Evolutionary conservation across 2,329 filamentous ascomycete species (phyloP).

Genomic region (Diaporthe sp.): DNA sequence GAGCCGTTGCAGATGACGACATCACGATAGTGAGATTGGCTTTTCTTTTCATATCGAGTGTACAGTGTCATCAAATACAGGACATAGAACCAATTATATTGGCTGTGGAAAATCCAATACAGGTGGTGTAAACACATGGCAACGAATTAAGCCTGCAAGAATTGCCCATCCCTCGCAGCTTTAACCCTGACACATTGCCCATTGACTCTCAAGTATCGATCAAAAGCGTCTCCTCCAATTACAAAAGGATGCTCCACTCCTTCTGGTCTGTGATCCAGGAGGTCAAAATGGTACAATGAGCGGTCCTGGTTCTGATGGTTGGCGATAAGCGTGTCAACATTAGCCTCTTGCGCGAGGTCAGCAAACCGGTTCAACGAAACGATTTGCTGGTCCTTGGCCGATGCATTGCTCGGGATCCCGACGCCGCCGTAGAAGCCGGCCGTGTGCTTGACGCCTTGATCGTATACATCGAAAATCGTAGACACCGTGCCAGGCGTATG

Average conservation of each 20-base stretch:
- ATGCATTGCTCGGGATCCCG: not conserved
- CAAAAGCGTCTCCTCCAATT: constrained; percentile 3
- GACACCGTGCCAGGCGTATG: constrained; percentile 8
- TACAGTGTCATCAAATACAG: accelerated
- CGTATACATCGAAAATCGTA: not conserved
- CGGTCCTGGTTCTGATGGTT: constrained; percentile 46
- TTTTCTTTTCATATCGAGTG: not conserved
- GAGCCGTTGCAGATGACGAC: constrained; percentile 4
- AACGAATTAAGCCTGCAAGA: not conserved
- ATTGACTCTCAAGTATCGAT: not conserved
- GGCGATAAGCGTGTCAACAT: constrained; percentile 44
- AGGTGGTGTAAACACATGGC: not conserved
- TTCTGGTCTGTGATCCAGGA: not conserved
- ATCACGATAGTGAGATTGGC: not conserved
- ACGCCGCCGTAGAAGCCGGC: constrained; percentile 4
- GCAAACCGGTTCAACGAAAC: constrained; percentile 9
- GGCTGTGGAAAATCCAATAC: accelerated
- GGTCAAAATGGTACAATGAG: constrained; percentile 11
- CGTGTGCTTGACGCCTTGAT: not conserved
- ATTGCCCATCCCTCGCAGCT: constrained; percentile 14
- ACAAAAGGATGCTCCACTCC: not conserved
- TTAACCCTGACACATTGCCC: constrained; percentile 12
- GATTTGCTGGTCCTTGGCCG: constrained; percentile 11
- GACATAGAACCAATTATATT: no score
- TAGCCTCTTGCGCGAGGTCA: constrained; percentile 34